A percentile compares a stretch with the other conserved stretches of the same genome.
These are phyloP conservation scores for Rhodotorula mucilaginosa DNA, from an alignment of 1,284 basidiomycete species.

Conservation along the genomic window DNA sequence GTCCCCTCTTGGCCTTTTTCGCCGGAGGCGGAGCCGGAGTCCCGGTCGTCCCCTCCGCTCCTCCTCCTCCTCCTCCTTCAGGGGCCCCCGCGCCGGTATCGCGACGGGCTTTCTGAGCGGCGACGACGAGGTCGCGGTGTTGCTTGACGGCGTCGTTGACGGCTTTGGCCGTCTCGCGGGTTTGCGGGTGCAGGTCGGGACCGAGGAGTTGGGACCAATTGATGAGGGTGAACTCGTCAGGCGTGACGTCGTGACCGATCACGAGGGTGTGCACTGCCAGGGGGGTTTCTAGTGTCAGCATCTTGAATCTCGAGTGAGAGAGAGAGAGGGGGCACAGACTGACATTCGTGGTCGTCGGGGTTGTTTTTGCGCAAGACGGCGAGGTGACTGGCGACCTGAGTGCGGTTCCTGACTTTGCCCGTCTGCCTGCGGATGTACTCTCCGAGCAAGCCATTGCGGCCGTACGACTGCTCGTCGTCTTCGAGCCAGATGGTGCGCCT, in stretches of 20 bases:
- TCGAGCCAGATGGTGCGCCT: conserved; percentile 15
- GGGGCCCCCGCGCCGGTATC: not conserved
- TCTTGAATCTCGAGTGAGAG: not conserved
- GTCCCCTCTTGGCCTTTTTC: not conserved
- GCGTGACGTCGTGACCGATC: conserved; percentile 2
- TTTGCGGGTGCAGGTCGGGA: conserved; percentile 6
- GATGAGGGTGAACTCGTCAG: not conserved
- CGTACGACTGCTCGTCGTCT: conserved; percentile 12
- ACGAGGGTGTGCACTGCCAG: conserved; percentile 7
- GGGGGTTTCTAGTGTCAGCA: no score
- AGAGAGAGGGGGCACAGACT: not conserved
- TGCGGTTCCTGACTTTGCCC: conserved; percentile 17
- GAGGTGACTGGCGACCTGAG: conserved; percentile 10
- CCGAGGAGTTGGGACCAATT: conserved; percentile 24
- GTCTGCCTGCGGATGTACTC: conserved; percentile 28
- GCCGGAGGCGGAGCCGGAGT: not conserved
- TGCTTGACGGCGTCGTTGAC: conserved; percentile 6
- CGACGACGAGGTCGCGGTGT: conserved; percentile 10
- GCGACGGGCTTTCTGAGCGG: conserved; percentile 1
- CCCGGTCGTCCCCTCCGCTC: not conserved
- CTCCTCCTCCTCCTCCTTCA: not conserved
- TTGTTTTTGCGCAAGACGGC: conserved; percentile 10
- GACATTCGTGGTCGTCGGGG: conserved; percentile 6
- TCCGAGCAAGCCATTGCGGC: conserved; percentile 12
- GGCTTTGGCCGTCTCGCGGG: not conserved